Evolutionary conservation across 1,284 basidiomycete genomes (phyloP).

Genomic region (Ceratobasidium sp.): DNA sequence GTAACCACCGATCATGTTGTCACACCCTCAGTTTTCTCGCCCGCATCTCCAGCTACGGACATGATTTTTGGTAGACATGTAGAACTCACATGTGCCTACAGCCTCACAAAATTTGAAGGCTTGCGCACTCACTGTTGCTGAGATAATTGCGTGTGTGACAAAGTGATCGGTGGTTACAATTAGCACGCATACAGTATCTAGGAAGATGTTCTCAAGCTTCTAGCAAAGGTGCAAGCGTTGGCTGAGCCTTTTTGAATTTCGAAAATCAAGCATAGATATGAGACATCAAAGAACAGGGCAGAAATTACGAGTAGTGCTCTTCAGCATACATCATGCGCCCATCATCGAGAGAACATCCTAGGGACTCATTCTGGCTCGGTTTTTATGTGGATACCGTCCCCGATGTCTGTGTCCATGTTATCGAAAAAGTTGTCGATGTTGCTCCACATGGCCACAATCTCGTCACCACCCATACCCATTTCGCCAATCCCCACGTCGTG

Average conservation of each 20-base stretch:
- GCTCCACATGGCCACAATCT: conserved; percentile 27
- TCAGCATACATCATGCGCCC: background rate
- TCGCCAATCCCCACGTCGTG: conserved; percentile 3
- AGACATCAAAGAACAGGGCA: background rate
- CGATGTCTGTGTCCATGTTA: conserved; percentile 6
- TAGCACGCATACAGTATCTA: background rate
- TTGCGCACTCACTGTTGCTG: too few relatives aligned
- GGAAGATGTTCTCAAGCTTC: background rate
- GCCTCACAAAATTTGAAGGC: too few relatives aligned
- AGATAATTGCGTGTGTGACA: too few relatives aligned
- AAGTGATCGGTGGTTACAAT: too few relatives aligned
- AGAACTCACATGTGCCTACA: background rate
- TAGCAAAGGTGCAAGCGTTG: background rate
- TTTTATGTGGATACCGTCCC: conserved; percentile 22
- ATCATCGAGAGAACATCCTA: conserved; percentile 8
- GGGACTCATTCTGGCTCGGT: conserved; percentile 36
- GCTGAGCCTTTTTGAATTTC: background rate
- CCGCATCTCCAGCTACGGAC: background rate
- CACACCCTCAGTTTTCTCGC: too few relatives aligned
- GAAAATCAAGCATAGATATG: background rate
- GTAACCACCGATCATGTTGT: too few relatives aligned
- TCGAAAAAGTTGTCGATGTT: conserved; percentile 13
- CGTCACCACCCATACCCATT: conserved; percentile 16
- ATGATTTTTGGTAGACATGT: background rate
- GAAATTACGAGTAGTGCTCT: background rate